phyloP scores from a whole-genome alignment of 495 filamentous ascomycete species.

The Trichoderma reesei region DNA sequence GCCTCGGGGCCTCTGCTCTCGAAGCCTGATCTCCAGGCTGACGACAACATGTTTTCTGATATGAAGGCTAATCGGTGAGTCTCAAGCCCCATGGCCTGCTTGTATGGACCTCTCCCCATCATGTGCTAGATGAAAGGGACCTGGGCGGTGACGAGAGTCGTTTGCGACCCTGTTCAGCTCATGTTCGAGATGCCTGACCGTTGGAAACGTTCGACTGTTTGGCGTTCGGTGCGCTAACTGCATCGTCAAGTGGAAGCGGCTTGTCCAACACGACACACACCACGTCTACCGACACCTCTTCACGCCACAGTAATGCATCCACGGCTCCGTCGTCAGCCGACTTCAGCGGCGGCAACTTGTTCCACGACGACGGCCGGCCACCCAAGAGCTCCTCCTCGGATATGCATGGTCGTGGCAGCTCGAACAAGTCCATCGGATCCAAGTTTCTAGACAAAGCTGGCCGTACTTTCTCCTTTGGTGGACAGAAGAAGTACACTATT shows the following conservation, averaged over 20 bases:
- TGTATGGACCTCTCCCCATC: conserved; percentile 8
- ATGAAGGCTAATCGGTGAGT: conserved; percentile 47
- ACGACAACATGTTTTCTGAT: conserved; percentile 48
- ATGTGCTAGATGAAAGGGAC: neutral
- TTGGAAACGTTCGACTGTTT: neutral
- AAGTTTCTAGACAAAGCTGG: conserved; percentile 56
- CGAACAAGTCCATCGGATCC: conserved; percentile 27
- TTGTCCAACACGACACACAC: conserved; percentile 55
- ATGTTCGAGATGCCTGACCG: neutral
- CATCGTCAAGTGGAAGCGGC: conserved; percentile 46
- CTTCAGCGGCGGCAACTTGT: conserved; percentile 21
- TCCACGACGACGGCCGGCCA: neutral
- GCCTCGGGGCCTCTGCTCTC: conserved; percentile 15
- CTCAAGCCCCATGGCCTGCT: conserved; percentile 7
- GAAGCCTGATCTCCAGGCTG: conserved; percentile 25
- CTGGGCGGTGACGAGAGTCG: too few species aligned
- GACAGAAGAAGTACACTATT: conserved; percentile 34
- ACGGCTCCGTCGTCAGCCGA: conserved; percentile 67
- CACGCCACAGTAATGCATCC: conserved; percentile 62
- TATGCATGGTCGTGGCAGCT: conserved; percentile 5
- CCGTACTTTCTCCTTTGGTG: conserved; percentile 66
- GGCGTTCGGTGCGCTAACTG: conserved; percentile 17
- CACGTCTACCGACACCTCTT: conserved; percentile 54
- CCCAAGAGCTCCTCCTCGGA: neutral
- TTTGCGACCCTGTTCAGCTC: too few species aligned